These are phyloP conservation scores for Discostella stelligera DNA, from an alignment of 352 stramenopile species.

Conservation along the genomic window DNA sequence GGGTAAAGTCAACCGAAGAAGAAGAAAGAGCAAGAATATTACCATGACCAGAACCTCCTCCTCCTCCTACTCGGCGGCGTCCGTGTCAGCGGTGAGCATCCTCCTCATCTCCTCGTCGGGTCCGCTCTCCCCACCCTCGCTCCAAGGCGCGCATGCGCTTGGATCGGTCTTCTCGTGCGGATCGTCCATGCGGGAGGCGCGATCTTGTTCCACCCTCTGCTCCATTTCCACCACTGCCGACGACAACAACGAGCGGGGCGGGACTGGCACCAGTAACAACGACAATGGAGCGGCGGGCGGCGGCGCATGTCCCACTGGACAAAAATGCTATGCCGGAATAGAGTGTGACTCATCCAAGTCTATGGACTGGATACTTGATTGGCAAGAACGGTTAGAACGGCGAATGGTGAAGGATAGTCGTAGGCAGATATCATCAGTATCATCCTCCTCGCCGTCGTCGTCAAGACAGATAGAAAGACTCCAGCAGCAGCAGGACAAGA, in stretches of 20 bases:
- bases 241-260: not conserved
- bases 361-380: slow-evolving; percentile 1
- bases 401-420: not conserved
- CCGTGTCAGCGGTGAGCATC: not conserved
- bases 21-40: not conserved
- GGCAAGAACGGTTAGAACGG: slow-evolving; percentile 5
- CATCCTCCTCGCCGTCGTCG: not conserved
- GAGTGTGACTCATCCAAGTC: not conserved
- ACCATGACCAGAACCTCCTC: not conserved
- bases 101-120: not conserved
- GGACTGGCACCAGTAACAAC: not conserved
- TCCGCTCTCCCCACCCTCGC: not conserved
- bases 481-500: too few species aligned
- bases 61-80: not conserved
- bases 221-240: not conserved
- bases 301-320: slow-evolving; percentile 8
- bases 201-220: not conserved
- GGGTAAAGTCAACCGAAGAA: slow-evolving; percentile 21
- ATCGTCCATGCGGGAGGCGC: not conserved
- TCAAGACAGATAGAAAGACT: not conserved
- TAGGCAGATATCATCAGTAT: not conserved
- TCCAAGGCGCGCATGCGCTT: not conserved
- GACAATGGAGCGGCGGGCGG: not conserved
- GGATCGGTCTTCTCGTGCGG: not conserved
- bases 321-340: slow-evolving; percentile 24